Evolutionary conservation across 352 stramenopile species (phyloP).

Genomic region (Pythium grandisporangium): DNA sequence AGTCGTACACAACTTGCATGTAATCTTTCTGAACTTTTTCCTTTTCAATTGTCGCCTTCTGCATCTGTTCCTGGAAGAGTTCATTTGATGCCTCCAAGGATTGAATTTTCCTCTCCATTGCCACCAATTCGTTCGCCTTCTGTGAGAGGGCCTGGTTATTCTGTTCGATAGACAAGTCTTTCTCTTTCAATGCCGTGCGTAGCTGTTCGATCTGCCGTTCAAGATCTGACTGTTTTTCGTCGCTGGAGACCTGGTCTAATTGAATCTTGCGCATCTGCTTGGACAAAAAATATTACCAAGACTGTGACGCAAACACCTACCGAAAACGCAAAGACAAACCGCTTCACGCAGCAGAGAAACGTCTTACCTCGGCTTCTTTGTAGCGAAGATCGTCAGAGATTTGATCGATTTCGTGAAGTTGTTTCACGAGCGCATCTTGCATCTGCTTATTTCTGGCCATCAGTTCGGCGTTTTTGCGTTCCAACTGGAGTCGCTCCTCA

Average conservation of each 20-base stretch:
- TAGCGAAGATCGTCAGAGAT: constrained; percentile 8
- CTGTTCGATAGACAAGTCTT: constrained; percentile 16
- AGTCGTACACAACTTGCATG: constrained; percentile 33
- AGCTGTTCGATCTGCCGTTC: constrained; percentile 16
- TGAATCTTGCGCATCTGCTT: constrained; percentile 3
- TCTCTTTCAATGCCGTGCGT: constrained; percentile 10
- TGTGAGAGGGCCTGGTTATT: constrained; percentile 12
- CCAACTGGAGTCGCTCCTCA: not conserved
- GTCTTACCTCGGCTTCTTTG: constrained; percentile 6
- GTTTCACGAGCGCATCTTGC: constrained; percentile 3
- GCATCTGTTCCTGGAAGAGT: constrained; percentile 17
- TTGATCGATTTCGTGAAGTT: constrained; percentile 10
- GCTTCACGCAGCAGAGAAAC: no score
- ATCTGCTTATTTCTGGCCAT: constrained; percentile 6
- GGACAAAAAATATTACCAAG: no score
- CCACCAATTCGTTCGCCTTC: constrained; percentile 17
- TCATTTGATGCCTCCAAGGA: constrained; percentile 26
- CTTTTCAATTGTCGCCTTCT: constrained; percentile 20
- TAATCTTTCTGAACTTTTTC: constrained; percentile 42
- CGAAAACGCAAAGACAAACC: no score
- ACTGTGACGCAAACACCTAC: no score
- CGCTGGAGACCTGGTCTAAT: constrained; percentile 9
- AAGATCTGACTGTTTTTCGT: constrained; percentile 10
- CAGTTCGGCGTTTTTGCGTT: constrained; percentile 4
- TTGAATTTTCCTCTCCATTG: constrained; percentile 16